A percentile compares a stretch with the other conserved stretches of the same genome.
Conservation (phyloP, 2,329 filamentous ascomycete species). For the Colletotrichum kahawae region DNA sequence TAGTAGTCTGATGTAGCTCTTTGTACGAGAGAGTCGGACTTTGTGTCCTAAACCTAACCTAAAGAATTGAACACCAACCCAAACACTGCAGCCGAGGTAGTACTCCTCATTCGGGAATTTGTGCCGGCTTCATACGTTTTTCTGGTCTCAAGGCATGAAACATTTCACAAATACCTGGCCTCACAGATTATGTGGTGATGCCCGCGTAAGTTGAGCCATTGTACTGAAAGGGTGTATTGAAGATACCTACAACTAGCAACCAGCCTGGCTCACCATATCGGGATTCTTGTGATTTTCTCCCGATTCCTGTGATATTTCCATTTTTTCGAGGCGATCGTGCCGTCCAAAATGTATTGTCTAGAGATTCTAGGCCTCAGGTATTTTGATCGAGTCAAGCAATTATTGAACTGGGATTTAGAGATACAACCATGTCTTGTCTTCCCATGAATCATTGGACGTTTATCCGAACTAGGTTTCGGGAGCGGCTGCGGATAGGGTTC, state of each 20-base stretch:
- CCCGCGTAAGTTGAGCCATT: neutral
- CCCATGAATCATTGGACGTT: neutral
- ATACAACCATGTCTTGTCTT: neutral
- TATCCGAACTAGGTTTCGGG: neutral
- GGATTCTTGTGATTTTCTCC: neutral
- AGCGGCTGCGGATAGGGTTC: neutral
- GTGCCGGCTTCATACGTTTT: neutral
- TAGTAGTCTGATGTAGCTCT: neutral
- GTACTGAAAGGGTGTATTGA: neutral
- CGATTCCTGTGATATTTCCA: neutral
- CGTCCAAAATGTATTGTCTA: neutral
- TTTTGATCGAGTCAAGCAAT: neutral
- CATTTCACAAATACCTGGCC: neutral
- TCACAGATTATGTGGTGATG: neutral
- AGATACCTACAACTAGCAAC: neutral
- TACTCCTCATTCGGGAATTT: neutral
- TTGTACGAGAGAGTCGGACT: neutral
- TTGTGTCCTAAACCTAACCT: neutral
- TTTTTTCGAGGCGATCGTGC: neutral
- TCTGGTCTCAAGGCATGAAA: neutral
- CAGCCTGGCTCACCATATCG: neutral
- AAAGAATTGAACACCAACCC: neutral
- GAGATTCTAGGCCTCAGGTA: neutral
- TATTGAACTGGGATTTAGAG: neutral
- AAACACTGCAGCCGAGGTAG: neutral